These are phyloP conservation scores for Chrysanthemum makinoi DNA, from an alignment of 129 eudicot genomes.

Conservation along the genomic window DNA sequence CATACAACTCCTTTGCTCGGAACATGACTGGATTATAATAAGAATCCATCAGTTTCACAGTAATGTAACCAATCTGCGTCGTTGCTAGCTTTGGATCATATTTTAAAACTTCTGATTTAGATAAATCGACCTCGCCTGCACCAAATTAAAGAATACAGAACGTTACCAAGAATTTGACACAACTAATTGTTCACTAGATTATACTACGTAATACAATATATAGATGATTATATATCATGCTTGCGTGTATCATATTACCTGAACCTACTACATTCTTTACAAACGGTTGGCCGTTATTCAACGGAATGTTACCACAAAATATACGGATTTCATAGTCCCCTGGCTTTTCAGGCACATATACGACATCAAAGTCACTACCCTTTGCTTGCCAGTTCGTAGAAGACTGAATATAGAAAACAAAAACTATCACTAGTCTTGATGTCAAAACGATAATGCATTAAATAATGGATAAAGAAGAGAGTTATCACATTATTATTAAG, in stretches of 20 bases:
- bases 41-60: constrained; percentile 66
- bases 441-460: too few relatives aligned
- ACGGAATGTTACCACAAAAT: constrained; percentile 74
- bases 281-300: constrained; percentile 57
- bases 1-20: constrained; percentile 41
- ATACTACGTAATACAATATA: background rate
- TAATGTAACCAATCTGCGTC: constrained; percentile 40
- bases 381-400: constrained; percentile 26
- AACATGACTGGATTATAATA: constrained; percentile 50
- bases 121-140: constrained; percentile 67
- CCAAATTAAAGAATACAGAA: constrained; percentile 8
- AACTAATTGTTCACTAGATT: background rate
- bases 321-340: constrained; percentile 56
- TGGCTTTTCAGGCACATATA: constrained; percentile 55
- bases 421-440: background rate
- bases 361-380: constrained; percentile 58
- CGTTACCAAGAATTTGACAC: constrained; percentile 5
- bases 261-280: constrained; percentile 54
- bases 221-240: background rate
- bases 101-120: constrained; percentile 51
- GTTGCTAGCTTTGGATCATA: constrained; percentile 42
- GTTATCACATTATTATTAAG: constrained; percentile 37
- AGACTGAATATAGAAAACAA: constrained; percentile 33
- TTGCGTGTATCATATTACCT: constrained; percentile 45
- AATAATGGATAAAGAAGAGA: background rate